These are phyloP conservation scores for Apostasia ramifera DNA, from an alignment of 106 monocot genomes.

Conservation along the genomic window DNA sequence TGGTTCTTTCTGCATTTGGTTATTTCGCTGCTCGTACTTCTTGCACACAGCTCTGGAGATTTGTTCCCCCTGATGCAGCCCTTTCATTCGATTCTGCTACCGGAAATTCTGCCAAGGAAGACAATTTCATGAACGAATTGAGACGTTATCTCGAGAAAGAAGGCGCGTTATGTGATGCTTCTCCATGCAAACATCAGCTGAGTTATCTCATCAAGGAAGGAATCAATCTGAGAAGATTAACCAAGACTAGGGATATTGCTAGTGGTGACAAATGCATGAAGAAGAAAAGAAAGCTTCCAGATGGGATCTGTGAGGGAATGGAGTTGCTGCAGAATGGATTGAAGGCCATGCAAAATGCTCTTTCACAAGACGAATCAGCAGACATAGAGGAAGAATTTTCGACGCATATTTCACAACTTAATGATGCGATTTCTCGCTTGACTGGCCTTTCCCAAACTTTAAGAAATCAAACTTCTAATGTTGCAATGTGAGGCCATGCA, in stretches of 20 bases:
- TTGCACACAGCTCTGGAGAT: conserved; percentile 76
- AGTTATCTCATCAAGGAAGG: conserved; percentile 56
- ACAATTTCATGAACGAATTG: conserved; percentile 75
- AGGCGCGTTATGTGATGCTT: conserved; percentile 19
- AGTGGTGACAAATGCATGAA: conserved; percentile 12
- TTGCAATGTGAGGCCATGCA: too few species aligned
- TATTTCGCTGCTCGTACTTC: conserved; percentile 81
- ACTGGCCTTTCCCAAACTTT: conserved; percentile 6
- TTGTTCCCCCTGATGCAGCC: conserved; percentile 81
- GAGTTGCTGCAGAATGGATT: conserved; percentile 65
- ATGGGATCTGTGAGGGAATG: conserved; percentile 65
- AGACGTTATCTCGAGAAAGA: conserved; percentile 82
- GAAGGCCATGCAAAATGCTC: conserved; percentile 42
- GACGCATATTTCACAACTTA: conserved; percentile 49
- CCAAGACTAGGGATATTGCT: conserved; percentile 8
- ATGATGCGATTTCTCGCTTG: conserved; percentile 50
- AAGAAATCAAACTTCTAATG: too few species aligned
- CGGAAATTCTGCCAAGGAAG: conserved; percentile 50
- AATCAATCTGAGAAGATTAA: conserved; percentile 25
- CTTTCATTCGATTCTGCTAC: conserved; percentile 69
- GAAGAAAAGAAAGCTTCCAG: conserved; percentile 67
- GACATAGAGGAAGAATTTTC: conserved; percentile 48
- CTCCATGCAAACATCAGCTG: conserved; percentile 35
- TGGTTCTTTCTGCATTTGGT: conserved; percentile 60
- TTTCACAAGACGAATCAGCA: conserved; percentile 30